These are phyloP conservation scores for Neofusicoccum cordaticola DNA, from an alignment of 2,329 filamentous ascomycete species.

Conservation along the genomic window DNA sequence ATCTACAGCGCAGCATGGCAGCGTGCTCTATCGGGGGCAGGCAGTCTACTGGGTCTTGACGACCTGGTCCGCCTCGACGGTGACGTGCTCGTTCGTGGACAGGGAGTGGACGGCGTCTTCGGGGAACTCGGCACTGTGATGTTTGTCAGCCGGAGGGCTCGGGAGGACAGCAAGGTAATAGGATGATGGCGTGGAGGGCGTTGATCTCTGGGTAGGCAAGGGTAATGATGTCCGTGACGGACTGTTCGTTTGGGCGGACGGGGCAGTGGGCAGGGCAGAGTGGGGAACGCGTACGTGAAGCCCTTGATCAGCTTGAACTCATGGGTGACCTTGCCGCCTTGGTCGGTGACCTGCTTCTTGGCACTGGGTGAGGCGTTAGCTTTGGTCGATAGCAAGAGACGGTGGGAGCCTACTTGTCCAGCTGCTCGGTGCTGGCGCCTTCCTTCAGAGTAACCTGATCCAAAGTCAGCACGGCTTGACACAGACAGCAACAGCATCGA, in stretches of 20 bases:
- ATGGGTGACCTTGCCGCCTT: slow-evolving; percentile 78
- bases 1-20: slow-evolving; percentile 8
- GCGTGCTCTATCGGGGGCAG: background rate
- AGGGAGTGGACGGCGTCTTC: slow-evolving; percentile 66
- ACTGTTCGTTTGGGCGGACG: background rate
- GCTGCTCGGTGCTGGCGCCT: slow-evolving; percentile 62
- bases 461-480: slow-evolving; percentile 18
- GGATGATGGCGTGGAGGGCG: background rate
- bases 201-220: background rate
- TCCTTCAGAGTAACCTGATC: slow-evolving; percentile 75
- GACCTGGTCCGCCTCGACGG: slow-evolving; percentile 72
- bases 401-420: slow-evolving; percentile 59
- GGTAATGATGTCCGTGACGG: background rate
- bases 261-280: background rate
- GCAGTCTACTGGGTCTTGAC: slow-evolving; percentile 66
- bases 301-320: slow-evolving; percentile 88
- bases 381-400: background rate
- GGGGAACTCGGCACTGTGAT: slow-evolving; percentile 67
- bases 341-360: slow-evolving; percentile 69
- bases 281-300: slow-evolving; percentile 69
- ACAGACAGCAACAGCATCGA: background rate
- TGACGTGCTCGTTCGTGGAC: slow-evolving; percentile 66
- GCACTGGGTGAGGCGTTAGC: slow-evolving; percentile 51
- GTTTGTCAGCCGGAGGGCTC: slow-evolving; percentile 3
- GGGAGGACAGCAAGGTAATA: background rate